Percentiles rank a stretch among this genome's conserved stretches.
Conservation (phyloP, 148 eudicot genomes). For the Hydrangea macrophylla region DNA sequence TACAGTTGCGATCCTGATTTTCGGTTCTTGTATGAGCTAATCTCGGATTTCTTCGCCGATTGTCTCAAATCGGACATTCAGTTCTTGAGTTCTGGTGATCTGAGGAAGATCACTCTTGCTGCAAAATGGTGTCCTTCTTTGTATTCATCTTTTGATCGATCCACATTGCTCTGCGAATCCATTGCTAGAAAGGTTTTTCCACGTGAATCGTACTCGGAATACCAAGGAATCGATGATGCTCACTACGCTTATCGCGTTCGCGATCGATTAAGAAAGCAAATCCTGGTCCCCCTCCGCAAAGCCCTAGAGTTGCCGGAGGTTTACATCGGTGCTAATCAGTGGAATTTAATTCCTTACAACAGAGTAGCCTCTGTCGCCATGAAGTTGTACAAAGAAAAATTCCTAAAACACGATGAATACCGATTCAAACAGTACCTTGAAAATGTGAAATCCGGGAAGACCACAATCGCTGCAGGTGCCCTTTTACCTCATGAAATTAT, state of each 20-base stretch:
- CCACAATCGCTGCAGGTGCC: slow-evolving; percentile 21
- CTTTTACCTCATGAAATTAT: slow-evolving; percentile 28
- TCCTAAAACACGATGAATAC: slow-evolving; percentile 22
- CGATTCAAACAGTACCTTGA: slow-evolving; percentile 15
- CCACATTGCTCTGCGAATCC: slow-evolving; percentile 24
- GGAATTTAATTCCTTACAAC: slow-evolving; percentile 24
- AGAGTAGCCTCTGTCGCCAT: slow-evolving; percentile 30
- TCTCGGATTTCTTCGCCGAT: slow-evolving; percentile 29
- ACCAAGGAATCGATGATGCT: slow-evolving; percentile 20
- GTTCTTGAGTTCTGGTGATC: slow-evolving; percentile 15
- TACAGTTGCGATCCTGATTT: slow-evolving; percentile 19
- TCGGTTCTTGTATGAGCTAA: slow-evolving; percentile 16
- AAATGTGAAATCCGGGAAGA: slow-evolving; percentile 11
- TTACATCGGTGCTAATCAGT: slow-evolving; percentile 20
- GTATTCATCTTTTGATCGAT: slow-evolving; percentile 23
- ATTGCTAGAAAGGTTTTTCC: slow-evolving; percentile 26
- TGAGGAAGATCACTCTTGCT: slow-evolving; percentile 21
- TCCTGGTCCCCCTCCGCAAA: slow-evolving; percentile 22
- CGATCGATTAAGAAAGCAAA: slow-evolving; percentile 24
- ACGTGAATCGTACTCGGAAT: slow-evolving; percentile 14
- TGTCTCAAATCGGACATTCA: slow-evolving; percentile 16
- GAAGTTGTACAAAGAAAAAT: slow-evolving; percentile 20
- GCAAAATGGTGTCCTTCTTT: slow-evolving; percentile 35
- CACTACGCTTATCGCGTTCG: slow-evolving; percentile 28
- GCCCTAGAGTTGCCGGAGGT: slow-evolving; percentile 29